Evolutionary conservation across 2,329 filamentous ascomycete species (phyloP).

Genomic region (Colletotrichum liriopes): DNA sequence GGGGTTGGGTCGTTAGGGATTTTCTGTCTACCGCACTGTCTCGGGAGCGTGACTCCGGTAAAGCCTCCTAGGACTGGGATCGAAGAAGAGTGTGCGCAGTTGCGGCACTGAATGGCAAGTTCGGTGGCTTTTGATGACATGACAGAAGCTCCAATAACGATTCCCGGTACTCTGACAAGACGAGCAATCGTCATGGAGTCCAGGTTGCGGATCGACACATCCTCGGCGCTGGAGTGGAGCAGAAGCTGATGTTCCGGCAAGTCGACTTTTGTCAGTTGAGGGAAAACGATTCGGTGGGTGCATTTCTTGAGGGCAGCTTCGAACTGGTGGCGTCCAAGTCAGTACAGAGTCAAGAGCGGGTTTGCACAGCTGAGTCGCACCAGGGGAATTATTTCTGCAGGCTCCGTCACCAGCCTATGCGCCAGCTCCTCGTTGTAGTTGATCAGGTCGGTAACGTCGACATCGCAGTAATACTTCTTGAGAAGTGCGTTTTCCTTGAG

Average conservation of each 20-base stretch:
- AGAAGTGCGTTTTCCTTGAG: constrained; percentile 94
- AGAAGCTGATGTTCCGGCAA: constrained; percentile 95
- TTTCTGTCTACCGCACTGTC: constrained; percentile 78
- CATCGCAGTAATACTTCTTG: constrained; percentile 95
- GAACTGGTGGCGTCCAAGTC: constrained; percentile 72
- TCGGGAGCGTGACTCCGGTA: constrained; percentile 86
- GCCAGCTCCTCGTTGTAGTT: constrained; percentile 97
- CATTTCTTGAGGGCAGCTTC: constrained; percentile 91
- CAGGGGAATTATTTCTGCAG: constrained; percentile 91
- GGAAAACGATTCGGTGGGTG: constrained; percentile 93
- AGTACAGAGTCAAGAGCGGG: constrained; percentile 17
- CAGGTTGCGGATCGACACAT: constrained; percentile 93
- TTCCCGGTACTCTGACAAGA: constrained; percentile 96
- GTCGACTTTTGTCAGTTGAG: constrained; percentile 75
- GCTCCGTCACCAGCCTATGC: constrained; percentile 89
- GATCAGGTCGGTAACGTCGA: constrained; percentile 96
- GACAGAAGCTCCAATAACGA: constrained; percentile 96
- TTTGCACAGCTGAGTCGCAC: constrained; percentile 67
- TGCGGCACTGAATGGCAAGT: constrained; percentile 89
- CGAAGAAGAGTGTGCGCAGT: constrained; percentile 81
- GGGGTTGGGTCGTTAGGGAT: constrained; percentile 77
- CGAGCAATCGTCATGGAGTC: constrained; percentile 94
- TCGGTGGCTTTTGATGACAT: constrained; percentile 95
- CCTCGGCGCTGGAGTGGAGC: constrained; percentile 90
- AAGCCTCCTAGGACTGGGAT: constrained; percentile 88